These are phyloP conservation scores for Pulicaria dysenterica DNA, from an alignment of 129 eudicot genomes.

Conservation along the genomic window DNA sequence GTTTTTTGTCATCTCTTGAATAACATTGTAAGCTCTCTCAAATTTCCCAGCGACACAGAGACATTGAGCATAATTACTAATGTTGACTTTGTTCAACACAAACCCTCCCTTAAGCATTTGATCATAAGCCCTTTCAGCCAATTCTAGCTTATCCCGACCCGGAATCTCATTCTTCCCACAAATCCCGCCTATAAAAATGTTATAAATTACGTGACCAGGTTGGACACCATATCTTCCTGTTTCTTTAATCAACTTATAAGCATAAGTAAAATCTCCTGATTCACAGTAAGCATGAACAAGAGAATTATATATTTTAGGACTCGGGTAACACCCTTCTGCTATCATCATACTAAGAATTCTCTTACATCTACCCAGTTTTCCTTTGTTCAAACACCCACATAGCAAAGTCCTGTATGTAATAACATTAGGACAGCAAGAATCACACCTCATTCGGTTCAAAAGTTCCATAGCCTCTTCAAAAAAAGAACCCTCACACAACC, in stretches of 20 bases:
- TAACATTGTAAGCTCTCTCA: constrained; percentile 72
- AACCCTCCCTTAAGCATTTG: constrained; percentile 73
- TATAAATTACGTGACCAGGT: constrained; percentile 77
- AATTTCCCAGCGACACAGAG: constrained; percentile 78
- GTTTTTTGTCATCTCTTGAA: constrained; percentile 76
- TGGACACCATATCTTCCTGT: constrained; percentile 60
- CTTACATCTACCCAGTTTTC: constrained; percentile 82
- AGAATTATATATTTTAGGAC: constrained; percentile 65
- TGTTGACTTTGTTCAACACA: constrained; percentile 70
- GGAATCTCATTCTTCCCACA: constrained; percentile 72
- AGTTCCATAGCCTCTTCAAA: constrained; percentile 96
- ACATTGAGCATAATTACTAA: constrained; percentile 69
- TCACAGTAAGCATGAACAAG: constrained; percentile 82
- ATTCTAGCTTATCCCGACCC: constrained; percentile 45
- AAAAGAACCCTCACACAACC: constrained; percentile 87
- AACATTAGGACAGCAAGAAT: constrained; percentile 75
- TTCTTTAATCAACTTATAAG: constrained; percentile 78
- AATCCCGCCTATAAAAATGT: constrained; percentile 82
- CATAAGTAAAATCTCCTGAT: constrained; percentile 67
- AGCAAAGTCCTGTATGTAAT: constrained; percentile 73
- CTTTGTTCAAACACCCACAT: constrained; percentile 80
- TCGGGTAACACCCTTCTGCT: constrained; percentile 92
- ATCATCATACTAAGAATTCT: constrained; percentile 87
- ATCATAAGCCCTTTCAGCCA: constrained; percentile 73
- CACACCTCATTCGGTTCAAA: constrained; percentile 68